Evolutionary conservation across 1,284 basidiomycete species (phyloP), one percentile per base, ranked within the genome.

Genomic region (Bondarzewia mesenterica): DNA sequence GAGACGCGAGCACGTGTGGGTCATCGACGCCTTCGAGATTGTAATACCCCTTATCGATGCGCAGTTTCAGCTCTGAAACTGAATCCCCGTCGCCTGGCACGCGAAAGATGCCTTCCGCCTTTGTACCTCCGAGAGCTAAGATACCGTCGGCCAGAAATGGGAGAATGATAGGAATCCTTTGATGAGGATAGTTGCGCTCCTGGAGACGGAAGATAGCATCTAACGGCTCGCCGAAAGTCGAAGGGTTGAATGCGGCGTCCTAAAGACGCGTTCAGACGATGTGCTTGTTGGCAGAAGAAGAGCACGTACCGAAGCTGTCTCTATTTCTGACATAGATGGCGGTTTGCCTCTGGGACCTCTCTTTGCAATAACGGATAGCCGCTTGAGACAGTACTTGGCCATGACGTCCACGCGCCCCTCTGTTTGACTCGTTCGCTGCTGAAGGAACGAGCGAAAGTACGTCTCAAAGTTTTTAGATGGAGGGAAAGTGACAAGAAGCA

Each of bases 161-260:
- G 4, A 95, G 78, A 58, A 95, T 87, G 63, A 93, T 89, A 12
- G 93, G 93, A 6, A 94, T 82, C 63, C 84, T 85, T 54, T 86
- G 80, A 47, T 80, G 73, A 2, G 90, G 88, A 58, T 94, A 93
- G 38, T 83, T 89, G 37, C 85, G 79, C 57, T 82, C 81, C 65
- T 95, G 93, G 10, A 92, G 69, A 44, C 85, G 75, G 69, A 89
- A 85, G 53, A 91, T 85, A 18, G 82, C 82, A 54, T 89, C 85
- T 7, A 96, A 72, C 0, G 87, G 84, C 68, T 93, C 90, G 40
- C 91, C 91, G 60, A 95, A 96, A 0, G 89, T 93, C 1, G 89
- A 92, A 0, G 92, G 91, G 57, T 93, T 88, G 68, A 95, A 96
- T 2, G 93, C 92, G 23, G 90, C 89, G 59, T 93, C 90, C n/a